These are phyloP conservation scores for Pseudomonodictys pantanalensis DNA, from an alignment of 495 filamentous ascomycete species.

Conservation along the genomic window DNA sequence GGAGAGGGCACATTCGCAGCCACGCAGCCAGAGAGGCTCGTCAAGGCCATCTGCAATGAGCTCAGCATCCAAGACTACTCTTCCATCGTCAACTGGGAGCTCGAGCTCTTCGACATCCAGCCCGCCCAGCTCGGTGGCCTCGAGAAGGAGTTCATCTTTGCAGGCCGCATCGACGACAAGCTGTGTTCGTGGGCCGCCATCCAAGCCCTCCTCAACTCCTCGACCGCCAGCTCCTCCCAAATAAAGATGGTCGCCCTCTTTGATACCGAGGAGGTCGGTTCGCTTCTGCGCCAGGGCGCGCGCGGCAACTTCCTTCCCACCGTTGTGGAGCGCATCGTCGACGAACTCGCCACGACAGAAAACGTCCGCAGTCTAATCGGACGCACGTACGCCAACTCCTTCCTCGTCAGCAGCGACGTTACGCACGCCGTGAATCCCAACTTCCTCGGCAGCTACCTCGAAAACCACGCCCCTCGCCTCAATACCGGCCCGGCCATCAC, in stretches of 20 bases:
- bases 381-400: constrained; percentile 87
- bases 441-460: constrained; percentile 75
- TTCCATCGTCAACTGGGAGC: constrained; percentile 89
- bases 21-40: constrained; percentile 79
- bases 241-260: constrained; percentile 89
- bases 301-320: constrained; percentile 79
- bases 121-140: constrained; percentile 80
- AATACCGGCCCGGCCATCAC: constrained; percentile 84
- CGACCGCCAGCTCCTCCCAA: constrained; percentile 49
- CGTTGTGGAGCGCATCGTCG: constrained; percentile 74
- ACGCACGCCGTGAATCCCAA: constrained; percentile 95
- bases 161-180: constrained; percentile 93
- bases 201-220: constrained; percentile 72
- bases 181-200: constrained; percentile 92
- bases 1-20: constrained; percentile 63
- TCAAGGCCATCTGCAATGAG: constrained; percentile 74
- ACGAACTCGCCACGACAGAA: constrained; percentile 56
- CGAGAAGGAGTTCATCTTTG: constrained; percentile 92
- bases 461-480: constrained; percentile 80
- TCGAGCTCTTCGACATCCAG: constrained; percentile 93
- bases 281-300: constrained; percentile 84
- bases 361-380: constrained; percentile 59
- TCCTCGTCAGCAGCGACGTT: constrained; percentile 90
- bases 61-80: constrained; percentile 65
- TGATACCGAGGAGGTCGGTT: constrained; percentile 95